Conservation (phyloP, 2,329 filamentous ascomycete species). For the Arthrobotrys conoides region DNA sequence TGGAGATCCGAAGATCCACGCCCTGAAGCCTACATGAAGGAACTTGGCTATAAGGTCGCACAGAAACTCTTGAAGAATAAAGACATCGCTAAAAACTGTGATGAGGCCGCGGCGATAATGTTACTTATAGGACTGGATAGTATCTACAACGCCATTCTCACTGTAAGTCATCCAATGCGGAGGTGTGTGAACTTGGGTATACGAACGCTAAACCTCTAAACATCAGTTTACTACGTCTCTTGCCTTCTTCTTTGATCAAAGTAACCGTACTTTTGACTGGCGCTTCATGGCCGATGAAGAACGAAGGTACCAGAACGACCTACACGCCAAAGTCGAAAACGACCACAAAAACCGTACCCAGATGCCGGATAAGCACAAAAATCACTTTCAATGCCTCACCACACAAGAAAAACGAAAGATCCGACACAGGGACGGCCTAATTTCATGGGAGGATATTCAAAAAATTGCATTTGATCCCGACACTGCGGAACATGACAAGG, state of each 20-base stretch:
- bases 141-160: slow-evolving; percentile 49
- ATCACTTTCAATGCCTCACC: slow-evolving; percentile 38
- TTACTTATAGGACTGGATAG: slow-evolving; percentile 46
- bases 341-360: slow-evolving; percentile 47
- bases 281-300: slow-evolving; percentile 51
- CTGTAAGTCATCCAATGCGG: slow-evolving; percentile 24
- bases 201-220: neutral
- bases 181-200: neutral
- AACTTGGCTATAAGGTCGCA: slow-evolving; percentile 46
- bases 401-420: slow-evolving; percentile 40
- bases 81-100: slow-evolving; percentile 18
- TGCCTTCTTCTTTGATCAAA: slow-evolving; percentile 58
- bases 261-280: slow-evolving; percentile 54
- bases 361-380: slow-evolving; percentile 42
- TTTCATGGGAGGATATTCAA: slow-evolving; percentile 54
- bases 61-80: slow-evolving; percentile 46
- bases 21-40: slow-evolving; percentile 49
- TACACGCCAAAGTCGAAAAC: slow-evolving; percentile 46
- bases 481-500: slow-evolving; percentile 46
- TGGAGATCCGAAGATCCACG: slow-evolving; percentile 10
- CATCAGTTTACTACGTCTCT: slow-evolving; percentile 51
- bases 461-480: slow-evolving; percentile 33
- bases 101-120: slow-evolving; percentile 54
- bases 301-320: slow-evolving; percentile 30
- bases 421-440: slow-evolving; percentile 38